phyloP scores from a whole-genome alignment of 2,329 filamentous ascomycete species.

The Drechslerella dactyloides region DNA sequence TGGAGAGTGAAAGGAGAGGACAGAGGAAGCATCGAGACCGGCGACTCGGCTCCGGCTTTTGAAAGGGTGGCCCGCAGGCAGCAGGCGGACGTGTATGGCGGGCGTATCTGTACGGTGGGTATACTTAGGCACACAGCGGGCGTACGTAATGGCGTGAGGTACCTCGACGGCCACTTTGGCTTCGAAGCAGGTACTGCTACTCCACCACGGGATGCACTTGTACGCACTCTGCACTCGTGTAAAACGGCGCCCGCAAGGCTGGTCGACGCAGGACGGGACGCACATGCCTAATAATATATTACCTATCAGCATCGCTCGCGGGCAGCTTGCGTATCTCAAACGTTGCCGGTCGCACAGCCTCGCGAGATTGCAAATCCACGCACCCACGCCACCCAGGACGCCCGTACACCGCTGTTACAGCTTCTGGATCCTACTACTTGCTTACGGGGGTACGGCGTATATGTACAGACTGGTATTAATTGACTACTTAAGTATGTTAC shows the following conservation, averaged over 20 bases:
- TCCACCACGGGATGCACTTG: too few relatives aligned
- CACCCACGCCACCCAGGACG: too few relatives aligned
- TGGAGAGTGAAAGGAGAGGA: not conserved
- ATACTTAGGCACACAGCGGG: not conserved
- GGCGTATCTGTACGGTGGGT: not conserved
- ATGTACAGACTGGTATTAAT: too few relatives aligned
- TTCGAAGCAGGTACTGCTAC: too few relatives aligned
- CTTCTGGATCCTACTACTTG: too few relatives aligned
- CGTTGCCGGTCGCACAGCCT: not conserved
- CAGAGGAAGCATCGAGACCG: conserved; percentile 8
- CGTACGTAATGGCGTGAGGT: not conserved
- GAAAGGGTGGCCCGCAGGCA: conserved; percentile 13
- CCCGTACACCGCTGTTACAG: too few relatives aligned
- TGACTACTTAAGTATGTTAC: too few relatives aligned
- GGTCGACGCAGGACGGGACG: not conserved
- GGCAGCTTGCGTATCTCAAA: conserved; percentile 2
- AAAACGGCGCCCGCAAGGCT: too few relatives aligned
- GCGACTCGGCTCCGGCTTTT: conserved; percentile 16
- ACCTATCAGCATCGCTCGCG: not conserved
- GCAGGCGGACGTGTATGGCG: not conserved
- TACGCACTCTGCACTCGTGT: too few relatives aligned
- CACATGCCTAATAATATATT: not conserved
- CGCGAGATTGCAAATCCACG: not conserved
- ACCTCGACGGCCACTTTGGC: not conserved
- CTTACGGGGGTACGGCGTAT: too few relatives aligned